phyloP scores from a whole-genome alignment of 1,139 yeast genomes.

The Kodamaea suecica region DNA sequence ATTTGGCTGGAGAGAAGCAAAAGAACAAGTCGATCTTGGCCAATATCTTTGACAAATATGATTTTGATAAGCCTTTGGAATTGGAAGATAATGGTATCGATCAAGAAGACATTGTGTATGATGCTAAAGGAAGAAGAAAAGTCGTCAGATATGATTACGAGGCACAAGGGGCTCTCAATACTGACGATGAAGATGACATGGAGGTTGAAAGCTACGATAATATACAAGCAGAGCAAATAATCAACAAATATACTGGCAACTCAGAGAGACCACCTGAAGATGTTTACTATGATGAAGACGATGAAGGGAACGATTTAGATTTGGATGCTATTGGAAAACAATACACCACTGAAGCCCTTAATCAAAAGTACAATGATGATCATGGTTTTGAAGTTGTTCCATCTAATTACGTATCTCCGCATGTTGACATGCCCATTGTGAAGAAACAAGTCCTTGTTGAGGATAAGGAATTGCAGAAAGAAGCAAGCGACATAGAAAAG shows the following conservation, averaged over 20 bases:
- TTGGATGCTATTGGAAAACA: slow-evolving; percentile 24
- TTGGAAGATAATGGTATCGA: slow-evolving; percentile 33
- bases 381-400: slow-evolving; percentile 17
- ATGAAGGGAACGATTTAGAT: slow-evolving; percentile 38
- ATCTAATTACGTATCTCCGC: not conserved
- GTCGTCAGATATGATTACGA: slow-evolving; percentile 39
- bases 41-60: slow-evolving; percentile 47
- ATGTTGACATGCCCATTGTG: too few species aligned
- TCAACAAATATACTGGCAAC: slow-evolving; percentile 20
- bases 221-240: slow-evolving; percentile 17
- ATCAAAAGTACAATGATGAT: slow-evolving; percentile 26
- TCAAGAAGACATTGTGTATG: slow-evolving; percentile 47
- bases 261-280: slow-evolving; percentile 29
- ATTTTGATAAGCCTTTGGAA: slow-evolving; percentile 62
- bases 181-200: slow-evolving; percentile 18
- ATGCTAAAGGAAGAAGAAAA: slow-evolving; percentile 43
- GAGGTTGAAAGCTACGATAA: slow-evolving; percentile 20
- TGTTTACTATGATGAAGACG: slow-evolving; percentile 43
- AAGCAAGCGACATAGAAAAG: too few species aligned
- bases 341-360: slow-evolving; percentile 30
- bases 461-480: too few species aligned
- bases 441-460: too few species aligned
- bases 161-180: slow-evolving; percentile 27
- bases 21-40: slow-evolving; percentile 50
- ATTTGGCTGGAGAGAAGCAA: slow-evolving; percentile 20